Base-by-base conservation (phyloP, 352 stramenopile genomes). In the Phytophthora cactorum region DNA sequence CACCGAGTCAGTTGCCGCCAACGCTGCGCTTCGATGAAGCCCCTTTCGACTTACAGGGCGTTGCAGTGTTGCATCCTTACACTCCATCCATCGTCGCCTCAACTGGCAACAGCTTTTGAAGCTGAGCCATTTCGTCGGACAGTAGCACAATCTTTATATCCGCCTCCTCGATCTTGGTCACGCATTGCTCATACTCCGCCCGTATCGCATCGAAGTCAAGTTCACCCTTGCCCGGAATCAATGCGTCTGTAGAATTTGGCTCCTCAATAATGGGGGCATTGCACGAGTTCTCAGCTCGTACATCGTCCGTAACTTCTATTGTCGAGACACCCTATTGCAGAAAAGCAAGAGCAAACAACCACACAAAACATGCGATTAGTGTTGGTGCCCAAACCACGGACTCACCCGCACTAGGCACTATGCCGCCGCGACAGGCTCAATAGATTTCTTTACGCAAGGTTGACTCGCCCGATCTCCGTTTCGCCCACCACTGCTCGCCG, bases 381-480 rank as follows among this genome's bases (percentile, higher is more conserved):
- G 65, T 32, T 74, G 50, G 50, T 28, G 52, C 29, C 51, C 44
- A 61, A 52, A 59, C 22, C 43, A 66, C 45, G 53, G 44, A 78
- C 62, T 66, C 66, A 78, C 54, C 66, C 63, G 53, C 62, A 71
- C 49, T 62, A 52, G 55, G 65, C 55, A 31, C 50, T 73, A 75
- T 43, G 52, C 62, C 55, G 58, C 49, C 49, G 53, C 49, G 45
- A 74, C 62, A 66, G 62, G 67, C 50, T 73, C 50, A 66, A 70
- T 75, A 72, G 62, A 78, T 75, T 75, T 75, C 61, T 66, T 74
- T 70, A 78, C 44, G 59, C 72, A 75, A 79, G 57, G 27, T 63
- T 66, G 27, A 51, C 54, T 70, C 38, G 63, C 55, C 22, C 47
- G 67, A 72, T 67, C 36, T 67, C 51, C 53, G 47, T 76, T 65